Conservation (phyloP, 2,329 filamentous ascomycete species). For the Aureobasidium sp. region DNA sequence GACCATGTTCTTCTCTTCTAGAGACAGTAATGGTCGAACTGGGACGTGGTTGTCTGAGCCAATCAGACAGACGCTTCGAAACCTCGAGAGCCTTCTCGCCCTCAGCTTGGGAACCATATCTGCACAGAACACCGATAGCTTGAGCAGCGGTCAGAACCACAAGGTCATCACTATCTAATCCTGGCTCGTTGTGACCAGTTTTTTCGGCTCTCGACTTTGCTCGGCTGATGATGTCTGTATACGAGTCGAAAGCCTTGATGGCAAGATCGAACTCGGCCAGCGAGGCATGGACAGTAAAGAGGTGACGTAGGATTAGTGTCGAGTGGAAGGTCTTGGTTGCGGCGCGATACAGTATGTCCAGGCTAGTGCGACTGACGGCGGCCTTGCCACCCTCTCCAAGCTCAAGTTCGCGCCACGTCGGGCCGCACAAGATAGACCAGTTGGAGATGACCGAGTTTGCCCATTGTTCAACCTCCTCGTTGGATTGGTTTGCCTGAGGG, state of each 20-base stretch:
- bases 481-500: slow-evolving; percentile 70
- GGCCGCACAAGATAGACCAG: slow-evolving; percentile 73
- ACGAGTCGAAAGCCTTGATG: slow-evolving; percentile 84
- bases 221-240: slow-evolving; percentile 77
- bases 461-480: slow-evolving; percentile 73
- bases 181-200: slow-evolving; percentile 55
- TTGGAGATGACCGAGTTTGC: slow-evolving; percentile 71
- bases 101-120: slow-evolving; percentile 65
- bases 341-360: slow-evolving; percentile 80
- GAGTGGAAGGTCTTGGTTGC: slow-evolving; percentile 94
- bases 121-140: slow-evolving; percentile 71
- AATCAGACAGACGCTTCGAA: slow-evolving; percentile 61
- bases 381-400: slow-evolving; percentile 74
- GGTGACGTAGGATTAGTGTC: slow-evolving; percentile 71
- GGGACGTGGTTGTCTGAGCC: slow-evolving; percentile 55
- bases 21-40: slow-evolving; percentile 14
- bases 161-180: slow-evolving; percentile 68
- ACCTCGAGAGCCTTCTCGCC: slow-evolving; percentile 71
- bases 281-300: slow-evolving; percentile 80
- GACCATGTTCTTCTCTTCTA: slow-evolving; percentile 1
- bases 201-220: slow-evolving; percentile 79
- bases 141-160: slow-evolving; percentile 71
- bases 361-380: slow-evolving; percentile 62
- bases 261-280: slow-evolving; percentile 88
- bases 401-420: slow-evolving; percentile 70